Evolutionary conservation across 2,329 filamentous ascomycete species (phyloP).

Genomic region (Xylariaceae sp.): DNA sequence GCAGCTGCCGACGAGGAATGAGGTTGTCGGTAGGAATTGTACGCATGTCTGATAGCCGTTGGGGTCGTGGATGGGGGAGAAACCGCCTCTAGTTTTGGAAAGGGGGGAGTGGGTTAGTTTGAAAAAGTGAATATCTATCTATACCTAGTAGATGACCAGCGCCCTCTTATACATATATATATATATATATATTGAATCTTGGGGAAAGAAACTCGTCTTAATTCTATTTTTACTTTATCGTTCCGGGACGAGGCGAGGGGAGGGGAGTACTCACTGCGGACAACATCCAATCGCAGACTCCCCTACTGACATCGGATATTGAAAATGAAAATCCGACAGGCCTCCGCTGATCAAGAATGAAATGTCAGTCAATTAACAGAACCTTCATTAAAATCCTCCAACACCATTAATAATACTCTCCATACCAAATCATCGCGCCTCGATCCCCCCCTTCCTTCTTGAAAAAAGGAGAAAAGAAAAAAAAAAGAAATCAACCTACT

Average conservation of each 20-base stretch:
- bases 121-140: not conserved
- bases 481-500: conserved; percentile 3
- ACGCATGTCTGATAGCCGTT: conserved; percentile 10
- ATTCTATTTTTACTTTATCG: not conserved
- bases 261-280: conserved; percentile 13
- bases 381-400: no score
- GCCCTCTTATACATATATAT: not conserved
- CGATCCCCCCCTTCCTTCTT: not conserved
- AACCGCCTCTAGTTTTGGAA: conserved; percentile 8
- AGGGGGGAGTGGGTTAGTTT: conserved; percentile 1
- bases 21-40: conserved; percentile 10
- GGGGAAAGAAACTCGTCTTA: not conserved
- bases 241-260: not conserved
- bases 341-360: conserved; percentile 3
- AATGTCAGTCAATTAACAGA: not conserved
- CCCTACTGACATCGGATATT: conserved; percentile 10
- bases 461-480: not conserved
- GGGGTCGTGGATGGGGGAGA: not conserved
- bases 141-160: not conserved
- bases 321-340: conserved; percentile 10
- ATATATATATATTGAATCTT: no score
- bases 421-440: not conserved
- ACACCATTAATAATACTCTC: no score
- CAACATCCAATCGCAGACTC: conserved; percentile 19
- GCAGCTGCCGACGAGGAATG: conserved; percentile 15